Percentiles rank a stretch among this genome's conserved stretches.
These are phyloP conservation scores for Meyerozyma guilliermondii DNA, from an alignment of 1,139 yeast species.

Conservation along the genomic window DNA sequence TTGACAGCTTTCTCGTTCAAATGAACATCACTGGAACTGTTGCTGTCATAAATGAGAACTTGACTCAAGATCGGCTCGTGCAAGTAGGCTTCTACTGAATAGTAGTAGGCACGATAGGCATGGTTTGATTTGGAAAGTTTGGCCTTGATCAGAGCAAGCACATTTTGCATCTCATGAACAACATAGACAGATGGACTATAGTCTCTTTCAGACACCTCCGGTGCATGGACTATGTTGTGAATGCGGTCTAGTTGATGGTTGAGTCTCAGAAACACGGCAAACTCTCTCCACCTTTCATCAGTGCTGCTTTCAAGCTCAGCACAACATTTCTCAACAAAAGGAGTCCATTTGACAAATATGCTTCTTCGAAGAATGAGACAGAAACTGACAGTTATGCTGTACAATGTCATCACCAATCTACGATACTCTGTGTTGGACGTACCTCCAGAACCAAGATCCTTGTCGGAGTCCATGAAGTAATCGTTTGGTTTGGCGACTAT, in stretches of 20 bases:
- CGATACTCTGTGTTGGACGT: conserved; percentile 29
- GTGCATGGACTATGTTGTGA: conserved; percentile 44
- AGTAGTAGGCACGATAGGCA: conserved; percentile 45
- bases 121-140: conserved; percentile 36
- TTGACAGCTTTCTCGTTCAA: conserved; percentile 26
- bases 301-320: conserved; percentile 34
- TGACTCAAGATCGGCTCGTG: conserved; percentile 55
- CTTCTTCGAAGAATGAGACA: conserved; percentile 50
- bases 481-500: conserved; percentile 49
- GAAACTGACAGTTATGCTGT: conserved; percentile 47
- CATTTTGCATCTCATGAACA: conserved; percentile 37
- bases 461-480: conserved; percentile 29
- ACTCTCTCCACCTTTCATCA: conserved; percentile 24
- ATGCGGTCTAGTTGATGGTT: conserved; percentile 61
- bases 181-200: conserved; percentile 25
- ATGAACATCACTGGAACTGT: conserved; percentile 7
- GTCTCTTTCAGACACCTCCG: conserved; percentile 23
- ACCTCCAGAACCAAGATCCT: conserved; percentile 22
- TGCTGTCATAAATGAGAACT: conserved; percentile 17
- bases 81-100: conserved; percentile 68
- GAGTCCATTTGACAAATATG: conserved; percentile 52
- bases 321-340: conserved; percentile 63
- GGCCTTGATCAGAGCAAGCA: conserved; percentile 31
- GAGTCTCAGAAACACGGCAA: conserved; percentile 59
- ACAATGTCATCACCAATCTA: conserved; percentile 43